A percentile compares a stretch with the other conserved stretches of the same genome.
phyloP scores from a whole-genome alignment of 1,284 basidiomycete species.

The Ustilago nuda region DNA sequence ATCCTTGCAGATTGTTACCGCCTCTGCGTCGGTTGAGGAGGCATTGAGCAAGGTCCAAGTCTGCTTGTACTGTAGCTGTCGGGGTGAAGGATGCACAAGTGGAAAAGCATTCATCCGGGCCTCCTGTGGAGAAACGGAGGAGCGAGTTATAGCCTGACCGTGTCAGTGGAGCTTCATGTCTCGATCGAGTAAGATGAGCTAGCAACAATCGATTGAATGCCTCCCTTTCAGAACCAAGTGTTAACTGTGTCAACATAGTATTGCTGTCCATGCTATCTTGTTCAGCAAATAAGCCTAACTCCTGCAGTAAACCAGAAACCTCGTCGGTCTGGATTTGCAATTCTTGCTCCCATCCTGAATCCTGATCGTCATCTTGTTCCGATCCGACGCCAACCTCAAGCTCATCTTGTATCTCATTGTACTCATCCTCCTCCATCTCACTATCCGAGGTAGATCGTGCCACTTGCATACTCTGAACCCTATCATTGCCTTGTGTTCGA shows the following conservation, averaged over 20 bases:
- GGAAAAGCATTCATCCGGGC: background rate
- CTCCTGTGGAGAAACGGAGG: slow-evolving; percentile 5
- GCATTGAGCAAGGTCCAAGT: slow-evolving; percentile 20
- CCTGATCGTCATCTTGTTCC: slow-evolving; percentile 18
- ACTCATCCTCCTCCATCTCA: slow-evolving; percentile 33
- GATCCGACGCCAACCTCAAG: slow-evolving; percentile 1
- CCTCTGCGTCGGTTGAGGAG: slow-evolving; percentile 23
- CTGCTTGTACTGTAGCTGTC: slow-evolving; percentile 13
- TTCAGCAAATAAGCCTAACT: slow-evolving; percentile 15
- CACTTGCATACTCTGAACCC: background rate
- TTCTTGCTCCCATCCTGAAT: background rate
- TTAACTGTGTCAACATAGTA: slow-evolving; percentile 14
- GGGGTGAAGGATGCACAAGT: background rate
- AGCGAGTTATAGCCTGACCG: slow-evolving; percentile 41
- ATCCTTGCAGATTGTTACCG: background rate
- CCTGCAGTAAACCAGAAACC: slow-evolving; percentile 30
- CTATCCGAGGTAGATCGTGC: slow-evolving; percentile 8
- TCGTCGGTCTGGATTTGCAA: slow-evolving; percentile 23
- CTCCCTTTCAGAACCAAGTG: slow-evolving; percentile 27
- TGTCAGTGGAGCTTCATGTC: slow-evolving; percentile 44
- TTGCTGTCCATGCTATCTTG: slow-evolving; percentile 4
- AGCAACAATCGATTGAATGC: slow-evolving; percentile 49
- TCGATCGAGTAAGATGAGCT: slow-evolving; percentile 40
- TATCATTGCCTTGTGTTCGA: background rate
- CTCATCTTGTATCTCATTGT: slow-evolving; percentile 9